These are phyloP conservation scores for Striga hermonthica DNA, from an alignment of 305 asterid species.

Conservation along the genomic window DNA sequence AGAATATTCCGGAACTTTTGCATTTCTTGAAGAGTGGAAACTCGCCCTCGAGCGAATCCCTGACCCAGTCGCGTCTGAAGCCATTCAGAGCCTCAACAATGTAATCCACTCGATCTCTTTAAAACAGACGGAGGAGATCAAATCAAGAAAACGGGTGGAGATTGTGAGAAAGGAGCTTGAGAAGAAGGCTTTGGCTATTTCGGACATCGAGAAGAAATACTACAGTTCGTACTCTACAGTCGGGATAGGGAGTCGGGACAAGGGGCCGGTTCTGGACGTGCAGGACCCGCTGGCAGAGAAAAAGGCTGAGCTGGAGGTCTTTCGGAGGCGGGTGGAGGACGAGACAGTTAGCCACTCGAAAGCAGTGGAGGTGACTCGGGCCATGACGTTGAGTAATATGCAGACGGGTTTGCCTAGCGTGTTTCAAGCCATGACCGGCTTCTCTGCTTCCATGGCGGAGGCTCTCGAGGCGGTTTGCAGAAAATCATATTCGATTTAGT, in stretches of 20 bases:
- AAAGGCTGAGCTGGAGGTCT: conserved; percentile 65
- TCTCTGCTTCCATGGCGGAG: conserved; percentile 67
- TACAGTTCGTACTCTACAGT: conserved; percentile 79
- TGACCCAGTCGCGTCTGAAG: conserved; percentile 86
- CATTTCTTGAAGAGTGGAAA: conserved; percentile 89
- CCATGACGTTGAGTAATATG: conserved; percentile 81
- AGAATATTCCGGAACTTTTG: conserved; percentile 43
- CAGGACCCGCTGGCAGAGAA: conserved; percentile 89
- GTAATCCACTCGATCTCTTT: conserved; percentile 64
- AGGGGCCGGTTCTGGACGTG: conserved; percentile 52
- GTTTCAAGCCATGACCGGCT: conserved; percentile 89
- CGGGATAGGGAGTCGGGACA: conserved; percentile 59
- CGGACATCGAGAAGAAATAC: conserved; percentile 75
- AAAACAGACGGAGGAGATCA: conserved; percentile 81
- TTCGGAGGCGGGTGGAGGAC: conserved; percentile 74
- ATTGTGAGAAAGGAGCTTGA: conserved; percentile 73
- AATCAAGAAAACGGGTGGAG: conserved; percentile 61
- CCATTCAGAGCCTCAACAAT: conserved; percentile 84
- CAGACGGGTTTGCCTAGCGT: conserved; percentile 97
- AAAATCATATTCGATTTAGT: conserved; percentile 67
- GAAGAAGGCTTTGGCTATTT: conserved; percentile 63
- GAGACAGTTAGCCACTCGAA: conserved; percentile 70
- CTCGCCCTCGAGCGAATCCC: conserved; percentile 80
- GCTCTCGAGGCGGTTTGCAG: conserved; percentile 77
- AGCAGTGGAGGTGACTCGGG: conserved; percentile 89